Percentiles rank a stretch among this genome's conserved stretches.
phyloP scores from a whole-genome alignment of 192 early-diverging fungal genomes.

The Cetraspora pellucida region DNA sequence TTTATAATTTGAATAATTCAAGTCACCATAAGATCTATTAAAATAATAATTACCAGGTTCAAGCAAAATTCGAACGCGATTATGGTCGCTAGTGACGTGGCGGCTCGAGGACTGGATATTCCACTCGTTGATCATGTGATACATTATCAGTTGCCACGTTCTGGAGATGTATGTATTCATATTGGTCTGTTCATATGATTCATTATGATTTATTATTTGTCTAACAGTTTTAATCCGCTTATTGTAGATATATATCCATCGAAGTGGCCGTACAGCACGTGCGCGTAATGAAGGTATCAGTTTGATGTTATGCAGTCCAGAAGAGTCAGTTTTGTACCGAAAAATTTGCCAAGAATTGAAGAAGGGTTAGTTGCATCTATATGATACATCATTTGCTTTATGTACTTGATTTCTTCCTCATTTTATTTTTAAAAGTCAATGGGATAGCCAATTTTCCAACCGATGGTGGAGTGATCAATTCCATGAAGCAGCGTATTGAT shows the following conservation, averaged over 20 bases:
- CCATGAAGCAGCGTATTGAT: constrained; percentile 74
- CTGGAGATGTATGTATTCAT: constrained; percentile 60
- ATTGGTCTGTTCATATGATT: background rate
- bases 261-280: constrained; percentile 92
- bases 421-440: constrained; percentile 38
- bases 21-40: too few species aligned
- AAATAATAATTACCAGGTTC: constrained; percentile 54
- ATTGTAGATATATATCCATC: constrained; percentile 83
- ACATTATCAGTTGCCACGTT: constrained; percentile 93
- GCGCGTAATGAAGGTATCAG: constrained; percentile 80
- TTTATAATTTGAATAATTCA: background rate
- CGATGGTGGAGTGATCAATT: constrained; percentile 67
- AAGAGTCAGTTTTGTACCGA: constrained; percentile 80
- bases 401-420: background rate
- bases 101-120: constrained; percentile 94
- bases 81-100: constrained; percentile 94
- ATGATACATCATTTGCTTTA: background rate
- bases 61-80: constrained; percentile 71
- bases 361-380: constrained; percentile 52
- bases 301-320: constrained; percentile 80
- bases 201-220: background rate
- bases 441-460: constrained; percentile 80
- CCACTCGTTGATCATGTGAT: constrained; percentile 90
- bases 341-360: constrained; percentile 80
- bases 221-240: background rate